Conservation (phyloP, 2,329 filamentous ascomycete genomes). For the Bipolaris victoriae region DNA sequence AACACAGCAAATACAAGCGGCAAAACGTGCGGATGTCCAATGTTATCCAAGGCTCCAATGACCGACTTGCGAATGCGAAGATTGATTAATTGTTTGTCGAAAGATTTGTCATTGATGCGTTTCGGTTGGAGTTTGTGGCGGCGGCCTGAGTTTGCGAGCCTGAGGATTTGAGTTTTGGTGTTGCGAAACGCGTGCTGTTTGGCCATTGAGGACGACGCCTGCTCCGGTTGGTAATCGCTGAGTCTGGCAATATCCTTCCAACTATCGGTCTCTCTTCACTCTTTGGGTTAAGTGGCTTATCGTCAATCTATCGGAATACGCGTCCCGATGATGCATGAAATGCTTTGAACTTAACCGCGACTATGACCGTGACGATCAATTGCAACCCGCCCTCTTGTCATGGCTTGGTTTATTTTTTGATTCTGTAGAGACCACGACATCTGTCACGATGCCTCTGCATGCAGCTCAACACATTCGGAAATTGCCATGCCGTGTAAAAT, state of each 20-base stretch:
- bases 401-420: constrained; percentile 6
- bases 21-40: constrained; percentile 77
- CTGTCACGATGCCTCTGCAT: background rate
- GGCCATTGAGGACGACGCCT: constrained; percentile 22
- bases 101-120: constrained; percentile 43
- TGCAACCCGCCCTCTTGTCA: background rate
- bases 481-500: constrained; percentile 14
- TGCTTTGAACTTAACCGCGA: constrained; percentile 24
- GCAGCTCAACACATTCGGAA: constrained; percentile 2
- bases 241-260: constrained; percentile 30
- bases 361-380: constrained; percentile 8
- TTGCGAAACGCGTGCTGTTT: constrained; percentile 46
- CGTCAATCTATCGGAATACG: constrained; percentile 19
- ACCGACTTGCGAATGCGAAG: constrained; percentile 73
- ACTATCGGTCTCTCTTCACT: constrained; percentile 16
- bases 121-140: constrained; percentile 25
- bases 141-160: constrained; percentile 11
- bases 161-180: constrained; percentile 23
- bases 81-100: constrained; percentile 63
- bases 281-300: constrained; percentile 19
- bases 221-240: constrained; percentile 29
- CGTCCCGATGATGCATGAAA: constrained; percentile 24
- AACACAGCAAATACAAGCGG: constrained; percentile 81
- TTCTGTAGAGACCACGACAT: background rate
- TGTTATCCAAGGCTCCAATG: constrained; percentile 74